These are phyloP conservation scores for Circinella minor DNA, from an alignment of 371 early-diverging fungal species.

Conservation along the genomic window DNA sequence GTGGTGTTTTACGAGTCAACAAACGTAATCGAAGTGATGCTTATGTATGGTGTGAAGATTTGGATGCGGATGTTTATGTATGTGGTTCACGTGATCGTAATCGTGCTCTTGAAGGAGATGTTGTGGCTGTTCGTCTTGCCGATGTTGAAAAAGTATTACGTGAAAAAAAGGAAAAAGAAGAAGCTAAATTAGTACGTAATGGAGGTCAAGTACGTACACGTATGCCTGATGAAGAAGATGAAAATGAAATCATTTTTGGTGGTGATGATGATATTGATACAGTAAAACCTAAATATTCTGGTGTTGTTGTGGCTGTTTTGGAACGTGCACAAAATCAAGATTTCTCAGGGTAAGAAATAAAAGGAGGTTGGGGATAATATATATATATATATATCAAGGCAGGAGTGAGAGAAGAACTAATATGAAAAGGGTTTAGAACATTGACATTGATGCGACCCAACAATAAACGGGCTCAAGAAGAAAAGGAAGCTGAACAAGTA, in stretches of 20 bases:
- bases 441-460: conserved; percentile 58
- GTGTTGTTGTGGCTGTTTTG: conserved; percentile 67
- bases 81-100: conserved; percentile 78
- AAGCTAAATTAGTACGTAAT: conserved; percentile 49
- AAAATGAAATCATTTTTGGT: conserved; percentile 50
- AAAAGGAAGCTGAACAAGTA: conserved; percentile 24
- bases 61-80: conserved; percentile 73
- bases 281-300: conserved; percentile 62
- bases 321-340: conserved; percentile 64
- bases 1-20: conserved; percentile 82
- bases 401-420: background rate
- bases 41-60: conserved; percentile 77
- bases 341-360: conserved; percentile 55
- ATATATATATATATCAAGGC: no score
- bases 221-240: conserved; percentile 50
- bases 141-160: conserved; percentile 63
- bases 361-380: no score
- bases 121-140: conserved; percentile 77
- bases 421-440: conserved; percentile 27
- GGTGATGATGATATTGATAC: conserved; percentile 57
- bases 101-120: conserved; percentile 86
- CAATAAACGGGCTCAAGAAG: conserved; percentile 53
- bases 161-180: conserved; percentile 60
- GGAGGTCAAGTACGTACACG: conserved; percentile 41
- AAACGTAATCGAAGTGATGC: conserved; percentile 80